Evolutionary conservation across 345 rosid species (phyloP), one percentile per base, ranked within the genome.

Genomic region (Ceriops tagal): DNA sequence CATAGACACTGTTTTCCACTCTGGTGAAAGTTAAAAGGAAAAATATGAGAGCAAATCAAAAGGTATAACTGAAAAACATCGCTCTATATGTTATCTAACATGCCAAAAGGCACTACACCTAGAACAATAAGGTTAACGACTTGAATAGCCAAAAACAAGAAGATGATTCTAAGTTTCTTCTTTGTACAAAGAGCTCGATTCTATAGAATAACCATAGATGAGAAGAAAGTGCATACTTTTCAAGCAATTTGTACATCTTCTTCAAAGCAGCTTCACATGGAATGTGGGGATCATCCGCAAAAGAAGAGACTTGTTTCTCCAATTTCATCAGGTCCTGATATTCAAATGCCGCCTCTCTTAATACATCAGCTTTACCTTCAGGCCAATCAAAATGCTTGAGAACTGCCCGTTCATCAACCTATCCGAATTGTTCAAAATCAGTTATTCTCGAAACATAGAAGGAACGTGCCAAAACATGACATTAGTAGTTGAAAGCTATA

Each of bases 351-450:
- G 99, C 98, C 83, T 90, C 98, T 79, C 99, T 80, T 76, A 92
- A 70, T 22, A 96, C 98, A 76, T 95, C 98, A 64, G 98, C 97
- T 82, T 95, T 95, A 67, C 97, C 89, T 85, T 95, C 98, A 64
- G 99, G 99, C 97, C 99, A 95, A 34, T 95, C 98, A 71, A 95
- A 95, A 82, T 95, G 99, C 86, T 95, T 95, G 73, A 95, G 91
- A 60, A 95, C 99, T 49, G 98, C 98, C 68, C 96, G 85, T 75
- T 95, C 98, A 77, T 95, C 99, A 75, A 92, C 98, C 98, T 91
- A 72, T 15, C 15, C 49, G 4, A 43, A 43, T 43, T 43, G 49
- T 13, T 11, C 49, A 43, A 43, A 39, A 43, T 13, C 16, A 13
- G 16, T 5, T 43, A 43, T 43, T 43, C 49, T 43, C 49, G 4